Base-by-base conservation (phyloP, 192 early-diverging fungal species). In the Bifiguratus adelaidae region DNA sequence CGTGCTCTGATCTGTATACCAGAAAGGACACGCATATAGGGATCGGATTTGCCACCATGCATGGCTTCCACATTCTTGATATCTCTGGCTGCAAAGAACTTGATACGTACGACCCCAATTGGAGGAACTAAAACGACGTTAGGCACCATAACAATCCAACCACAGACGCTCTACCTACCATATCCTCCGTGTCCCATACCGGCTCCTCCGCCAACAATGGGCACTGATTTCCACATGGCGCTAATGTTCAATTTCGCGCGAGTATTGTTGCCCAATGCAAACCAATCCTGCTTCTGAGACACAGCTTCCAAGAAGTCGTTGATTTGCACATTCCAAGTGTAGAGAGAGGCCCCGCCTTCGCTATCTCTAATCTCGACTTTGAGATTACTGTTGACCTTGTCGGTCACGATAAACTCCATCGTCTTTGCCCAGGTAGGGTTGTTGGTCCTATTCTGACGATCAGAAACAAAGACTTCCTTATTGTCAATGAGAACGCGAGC, bases 401-500 rank as follows among this genome's bases (percentile, higher is more conserved):
- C 84, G 11, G 77, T 67, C 24, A 91, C 64, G 63, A 87, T 90
- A 2, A 81, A 44, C 41, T 85, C 82, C 32, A 77, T 62, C 45
- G 68, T 71, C 4, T 72, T 64, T 43, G 86, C 80, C 86, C 86
- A 96, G 24, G 80, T 72, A 26, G 92, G 92, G 44, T 79, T 85
- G 50, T 77, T 76, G 15, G 79, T 89, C 48, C 78, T 73, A 44
- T 78, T 87, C 44, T 79, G 75, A 21, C 61, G 62, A 32, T 78
- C 80, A 16, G 91, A 87, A 19, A 54, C 55, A 18, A 74, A 58
- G 5, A 64, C 63, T 19, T 50, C 34, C 7, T 64, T 35, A 24
- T 63, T 65, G 42, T 84, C 80, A 30, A 83, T 36, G 41, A 57
- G 62, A 46, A 82, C 69, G 45, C 80, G 58, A 23, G 68, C 71